These are phyloP conservation scores for Spirogloea muscicola DNA, from an alignment of 139 green algal genomes.

Conservation along the genomic window DNA sequence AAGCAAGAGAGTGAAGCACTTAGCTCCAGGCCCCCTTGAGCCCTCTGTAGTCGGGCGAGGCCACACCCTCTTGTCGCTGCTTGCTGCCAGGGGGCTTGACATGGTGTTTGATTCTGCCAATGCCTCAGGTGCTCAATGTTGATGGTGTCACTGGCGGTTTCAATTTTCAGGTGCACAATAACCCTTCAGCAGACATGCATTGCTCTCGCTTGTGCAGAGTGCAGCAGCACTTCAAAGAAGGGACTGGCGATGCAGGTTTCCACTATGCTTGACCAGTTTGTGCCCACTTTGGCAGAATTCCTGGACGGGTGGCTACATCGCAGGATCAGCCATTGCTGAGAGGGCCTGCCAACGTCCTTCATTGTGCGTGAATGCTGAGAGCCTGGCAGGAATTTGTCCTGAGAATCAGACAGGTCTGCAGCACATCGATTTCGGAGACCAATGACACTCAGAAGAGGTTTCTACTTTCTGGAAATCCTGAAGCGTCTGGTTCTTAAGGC, in stretches of 20 bases:
- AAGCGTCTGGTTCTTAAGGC: too few species aligned
- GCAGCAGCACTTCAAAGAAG: not conserved
- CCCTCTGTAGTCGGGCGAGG: not conserved
- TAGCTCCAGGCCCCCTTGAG: not conserved
- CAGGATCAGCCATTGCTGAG: too few species aligned
- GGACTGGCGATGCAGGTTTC: not conserved
- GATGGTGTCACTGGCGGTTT: constrained; percentile 44
- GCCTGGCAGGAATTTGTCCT: too few species aligned
- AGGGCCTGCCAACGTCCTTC: too few species aligned
- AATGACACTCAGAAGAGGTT: too few species aligned
- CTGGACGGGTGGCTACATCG: constrained; percentile 42
- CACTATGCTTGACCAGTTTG: not conserved
- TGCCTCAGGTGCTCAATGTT: constrained; percentile 24
- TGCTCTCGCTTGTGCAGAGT: not conserved
- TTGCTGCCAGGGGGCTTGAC: not conserved
- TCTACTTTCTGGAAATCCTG: too few species aligned
- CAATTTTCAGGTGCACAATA: constrained; percentile 38
- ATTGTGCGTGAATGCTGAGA: too few species aligned
- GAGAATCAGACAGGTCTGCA: too few species aligned
- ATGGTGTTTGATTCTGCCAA: not conserved
- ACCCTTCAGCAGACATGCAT: not conserved
- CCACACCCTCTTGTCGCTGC: not conserved
- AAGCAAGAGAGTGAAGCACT: too few species aligned
- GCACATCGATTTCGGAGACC: too few species aligned
- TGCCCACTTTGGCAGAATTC: constrained; percentile 24